Evolutionary conservation across 73 alveolate species (phyloP).

Genomic region (Symbiodinium natans): DNA sequence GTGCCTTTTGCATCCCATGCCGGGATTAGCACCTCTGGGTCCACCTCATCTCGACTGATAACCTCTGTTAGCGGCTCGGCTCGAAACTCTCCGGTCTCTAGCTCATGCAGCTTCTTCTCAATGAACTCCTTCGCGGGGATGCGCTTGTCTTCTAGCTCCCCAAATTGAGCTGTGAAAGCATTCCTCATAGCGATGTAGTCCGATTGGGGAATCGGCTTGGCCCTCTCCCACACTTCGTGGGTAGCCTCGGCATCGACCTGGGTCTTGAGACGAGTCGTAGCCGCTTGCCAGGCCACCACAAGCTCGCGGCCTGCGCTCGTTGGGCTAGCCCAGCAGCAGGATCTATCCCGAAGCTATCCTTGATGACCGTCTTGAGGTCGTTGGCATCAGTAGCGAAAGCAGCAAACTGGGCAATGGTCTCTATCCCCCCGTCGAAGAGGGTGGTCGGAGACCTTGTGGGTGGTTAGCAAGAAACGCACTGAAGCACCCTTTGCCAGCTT

Average conservation of each 20-base stretch:
- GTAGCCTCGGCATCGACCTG: neutral
- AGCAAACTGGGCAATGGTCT: neutral
- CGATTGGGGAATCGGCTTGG: neutral
- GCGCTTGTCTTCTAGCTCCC: slow-evolving; percentile 7
- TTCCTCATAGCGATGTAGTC: neutral
- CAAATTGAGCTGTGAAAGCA: neutral
- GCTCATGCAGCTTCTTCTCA: slow-evolving; percentile 42
- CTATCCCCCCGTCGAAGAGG: neutral
- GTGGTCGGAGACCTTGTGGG: neutral
- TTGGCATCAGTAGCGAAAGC: neutral
- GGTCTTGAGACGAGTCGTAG: neutral
- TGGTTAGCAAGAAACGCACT: neutral
- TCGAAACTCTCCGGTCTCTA: slow-evolving; percentile 15
- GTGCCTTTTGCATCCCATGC: slow-evolving; percentile 27
- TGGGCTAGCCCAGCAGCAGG: neutral
- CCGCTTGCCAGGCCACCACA: neutral
- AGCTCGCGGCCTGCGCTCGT: slow-evolving; percentile 17
- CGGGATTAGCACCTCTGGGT: slow-evolving; percentile 17
- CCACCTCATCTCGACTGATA: neutral
- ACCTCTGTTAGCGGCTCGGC: slow-evolving; percentile 12
- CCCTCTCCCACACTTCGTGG: neutral
- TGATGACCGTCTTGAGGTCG: neutral
- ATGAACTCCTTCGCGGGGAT: slow-evolving; percentile 28
- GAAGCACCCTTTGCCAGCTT: neutral
- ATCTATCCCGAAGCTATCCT: neutral